Conservation (phyloP, 2,329 filamentous ascomycete species). For the Monosporascus sp. region DNA sequence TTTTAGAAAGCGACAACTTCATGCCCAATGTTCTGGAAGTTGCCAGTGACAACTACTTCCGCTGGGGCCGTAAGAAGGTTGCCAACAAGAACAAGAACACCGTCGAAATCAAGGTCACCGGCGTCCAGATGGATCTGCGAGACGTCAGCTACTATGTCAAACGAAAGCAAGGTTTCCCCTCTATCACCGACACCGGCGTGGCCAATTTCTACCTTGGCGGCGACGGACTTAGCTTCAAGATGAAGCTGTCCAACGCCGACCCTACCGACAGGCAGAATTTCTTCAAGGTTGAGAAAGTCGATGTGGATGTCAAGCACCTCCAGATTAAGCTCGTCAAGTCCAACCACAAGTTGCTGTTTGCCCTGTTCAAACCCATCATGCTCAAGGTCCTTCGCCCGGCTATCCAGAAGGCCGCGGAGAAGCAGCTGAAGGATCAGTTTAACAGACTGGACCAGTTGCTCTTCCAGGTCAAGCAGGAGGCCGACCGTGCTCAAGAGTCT, state of each 20-base stretch:
- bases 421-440: conserved; percentile 80
- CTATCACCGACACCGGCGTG: conserved; percentile 80
- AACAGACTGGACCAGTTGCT: conserved; percentile 67
- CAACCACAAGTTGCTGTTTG: conserved; percentile 88
- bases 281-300: conserved; percentile 89
- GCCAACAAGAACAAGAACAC: conserved; percentile 75
- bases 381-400: conserved; percentile 79
- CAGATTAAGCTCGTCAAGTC: conserved; percentile 91
- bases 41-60: conserved; percentile 87
- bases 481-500: conserved; percentile 64
- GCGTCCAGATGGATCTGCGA: conserved; percentile 85
- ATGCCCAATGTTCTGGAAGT: conserved; percentile 90
- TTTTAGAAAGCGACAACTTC: conserved; percentile 94
- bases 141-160: conserved; percentile 95
- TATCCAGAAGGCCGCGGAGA: conserved; percentile 82
- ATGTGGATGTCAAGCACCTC: conserved; percentile 75
- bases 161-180: conserved; percentile 89
- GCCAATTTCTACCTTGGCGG: conserved; percentile 85
- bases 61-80: conserved; percentile 87
- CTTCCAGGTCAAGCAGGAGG: conserved; percentile 77
- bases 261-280: conserved; percentile 73
- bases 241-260: conserved; percentile 79
- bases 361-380: conserved; percentile 78
- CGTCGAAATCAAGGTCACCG: conserved; percentile 77
- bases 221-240: conserved; percentile 83